Conservation (phyloP, 352 stramenopile genomes). For the Elongisporangium prolatum region DNA sequence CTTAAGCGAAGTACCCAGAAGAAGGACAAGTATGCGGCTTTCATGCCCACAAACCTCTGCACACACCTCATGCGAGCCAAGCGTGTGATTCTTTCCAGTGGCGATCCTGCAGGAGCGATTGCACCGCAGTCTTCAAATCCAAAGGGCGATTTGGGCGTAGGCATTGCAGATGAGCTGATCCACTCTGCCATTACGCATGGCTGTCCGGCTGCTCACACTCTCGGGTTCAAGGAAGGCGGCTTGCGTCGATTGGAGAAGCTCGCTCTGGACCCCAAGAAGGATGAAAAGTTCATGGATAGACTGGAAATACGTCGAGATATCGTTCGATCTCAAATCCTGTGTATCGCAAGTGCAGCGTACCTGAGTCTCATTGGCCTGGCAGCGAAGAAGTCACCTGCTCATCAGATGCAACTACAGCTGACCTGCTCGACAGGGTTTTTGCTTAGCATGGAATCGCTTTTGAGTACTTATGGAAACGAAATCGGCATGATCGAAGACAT, state of each 20-base stretch:
- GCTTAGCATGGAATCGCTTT: slow-evolving; percentile 92
- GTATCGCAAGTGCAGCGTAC: slow-evolving; percentile 69
- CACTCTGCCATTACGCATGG: slow-evolving; percentile 78
- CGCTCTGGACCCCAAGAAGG: slow-evolving; percentile 33
- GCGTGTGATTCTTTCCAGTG: slow-evolving; percentile 43
- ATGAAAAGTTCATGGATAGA: slow-evolving; percentile 43
- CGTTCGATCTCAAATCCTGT: slow-evolving; percentile 68
- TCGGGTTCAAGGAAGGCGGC: slow-evolving; percentile 84
- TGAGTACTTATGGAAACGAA: slow-evolving; percentile 93
- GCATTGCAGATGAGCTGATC: slow-evolving; percentile 45
- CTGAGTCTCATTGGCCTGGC: slow-evolving; percentile 66
- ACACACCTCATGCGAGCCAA: slow-evolving; percentile 72
- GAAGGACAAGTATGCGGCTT: slow-evolving; percentile 78
- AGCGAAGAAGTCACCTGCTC: slow-evolving; percentile 41
- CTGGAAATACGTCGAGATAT: slow-evolving; percentile 82
- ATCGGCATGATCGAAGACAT: slow-evolving; percentile 96
- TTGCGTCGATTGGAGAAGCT: slow-evolving; percentile 53
- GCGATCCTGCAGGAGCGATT: slow-evolving; percentile 2
- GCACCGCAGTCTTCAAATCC: slow-evolving; percentile 1
- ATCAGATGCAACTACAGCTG: slow-evolving; percentile 54
- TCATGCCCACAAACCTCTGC: slow-evolving; percentile 86
- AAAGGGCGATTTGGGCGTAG: slow-evolving; percentile 13
- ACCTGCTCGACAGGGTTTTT: slow-evolving; percentile 79
- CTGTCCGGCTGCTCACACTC: slow-evolving; percentile 67
- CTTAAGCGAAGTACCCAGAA: slow-evolving; percentile 85